Evolutionary conservation across 208 protist species (phyloP).

Genomic region (Plasmodiophora brassicae): DNA sequence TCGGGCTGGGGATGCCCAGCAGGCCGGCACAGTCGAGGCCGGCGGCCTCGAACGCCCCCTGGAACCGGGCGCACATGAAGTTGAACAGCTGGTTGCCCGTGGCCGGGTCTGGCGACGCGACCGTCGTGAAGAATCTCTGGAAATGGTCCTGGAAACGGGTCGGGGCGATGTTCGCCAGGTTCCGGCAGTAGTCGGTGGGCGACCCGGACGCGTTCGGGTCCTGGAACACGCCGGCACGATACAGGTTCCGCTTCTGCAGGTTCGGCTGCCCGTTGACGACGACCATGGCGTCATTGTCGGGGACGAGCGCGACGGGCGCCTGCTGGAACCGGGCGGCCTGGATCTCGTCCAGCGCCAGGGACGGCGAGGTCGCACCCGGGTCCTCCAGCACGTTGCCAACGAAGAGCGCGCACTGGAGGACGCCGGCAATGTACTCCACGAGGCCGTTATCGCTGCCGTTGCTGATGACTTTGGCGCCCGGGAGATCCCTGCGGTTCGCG

Average conservation of each 20-base stretch:
- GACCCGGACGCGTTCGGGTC: not conserved
- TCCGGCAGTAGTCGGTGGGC: not conserved
- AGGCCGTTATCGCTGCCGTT: slow-evolving; percentile 24
- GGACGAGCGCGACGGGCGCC: not conserved
- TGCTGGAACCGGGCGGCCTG: not conserved
- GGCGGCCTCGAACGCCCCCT: not conserved
- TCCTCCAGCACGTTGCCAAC: not conserved
- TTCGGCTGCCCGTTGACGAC: not conserved
- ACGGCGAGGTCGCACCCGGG: not conserved
- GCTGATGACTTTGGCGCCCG: not conserved
- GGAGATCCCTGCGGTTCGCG: not conserved
- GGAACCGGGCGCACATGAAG: not conserved
- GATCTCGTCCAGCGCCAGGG: slow-evolving; percentile 22
- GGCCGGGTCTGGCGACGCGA: not conserved
- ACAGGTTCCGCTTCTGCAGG: not conserved
- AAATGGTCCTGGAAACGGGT: not conserved
- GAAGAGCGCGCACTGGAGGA: not conserved
- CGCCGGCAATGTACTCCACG: not conserved
- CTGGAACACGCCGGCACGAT: not conserved
- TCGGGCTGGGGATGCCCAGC: not conserved
- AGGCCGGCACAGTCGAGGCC: slow-evolving; percentile 7
- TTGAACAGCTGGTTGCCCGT: not conserved
- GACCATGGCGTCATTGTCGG: not conserved
- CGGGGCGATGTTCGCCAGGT: not conserved
- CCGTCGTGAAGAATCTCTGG: not conserved